These are phyloP conservation scores for Sclerotinia borealis DNA, from an alignment of 2,329 filamentous ascomycete species.

Conservation along the genomic window DNA sequence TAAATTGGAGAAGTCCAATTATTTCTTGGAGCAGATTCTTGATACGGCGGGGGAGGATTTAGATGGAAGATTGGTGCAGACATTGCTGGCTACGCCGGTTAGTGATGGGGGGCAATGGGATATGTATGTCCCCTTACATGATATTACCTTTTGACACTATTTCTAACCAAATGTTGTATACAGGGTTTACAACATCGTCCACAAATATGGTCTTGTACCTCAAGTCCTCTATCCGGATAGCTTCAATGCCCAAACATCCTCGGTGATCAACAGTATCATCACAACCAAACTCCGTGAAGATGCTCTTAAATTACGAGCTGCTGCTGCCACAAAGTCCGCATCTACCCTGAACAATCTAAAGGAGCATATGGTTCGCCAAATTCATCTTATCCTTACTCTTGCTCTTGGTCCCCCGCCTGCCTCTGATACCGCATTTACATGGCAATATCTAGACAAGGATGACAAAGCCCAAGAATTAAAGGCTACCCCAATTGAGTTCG, in stretches of 20 bases:
- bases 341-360: conserved; percentile 42
- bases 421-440: conserved; percentile 64
- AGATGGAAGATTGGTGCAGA: conserved; percentile 67
- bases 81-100: conserved; percentile 60
- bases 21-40: conserved; percentile 78
- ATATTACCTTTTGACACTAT: not conserved
- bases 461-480: conserved; percentile 57
- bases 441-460: conserved; percentile 70
- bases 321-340: conserved; percentile 36
- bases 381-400: conserved; percentile 75
- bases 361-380: conserved; percentile 69
- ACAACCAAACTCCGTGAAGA: conserved; percentile 85
- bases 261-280: conserved; percentile 64
- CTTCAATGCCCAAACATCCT: conserved; percentile 69
- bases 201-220: conserved; percentile 84
- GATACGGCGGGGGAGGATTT: conserved; percentile 66
- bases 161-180: not conserved
- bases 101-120: conserved; percentile 87
- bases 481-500: conserved; percentile 65
- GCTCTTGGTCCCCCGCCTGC: conserved; percentile 74
- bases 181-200: conserved; percentile 70
- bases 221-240: conserved; percentile 76
- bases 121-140: conserved; percentile 40
- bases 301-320: conserved; percentile 61
- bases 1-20: conserved; percentile 88